Conservation (phyloP, 441 rosid species). For the Adansonia grandidieri region DNA sequence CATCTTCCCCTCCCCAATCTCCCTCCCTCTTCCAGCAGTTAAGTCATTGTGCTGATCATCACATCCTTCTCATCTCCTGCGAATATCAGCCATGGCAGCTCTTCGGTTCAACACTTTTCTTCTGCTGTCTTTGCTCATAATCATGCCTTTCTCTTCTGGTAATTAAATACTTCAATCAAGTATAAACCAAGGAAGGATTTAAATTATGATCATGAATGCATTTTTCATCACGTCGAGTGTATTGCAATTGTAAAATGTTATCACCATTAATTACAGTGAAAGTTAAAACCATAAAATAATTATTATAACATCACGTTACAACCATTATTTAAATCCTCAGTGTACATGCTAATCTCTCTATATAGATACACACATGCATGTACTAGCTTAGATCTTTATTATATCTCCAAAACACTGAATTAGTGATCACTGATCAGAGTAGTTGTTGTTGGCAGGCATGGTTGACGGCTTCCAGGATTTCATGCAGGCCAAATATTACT, state of each 20-base stretch:
- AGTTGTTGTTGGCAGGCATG: conserved; percentile 30
- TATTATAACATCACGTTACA: not conserved
- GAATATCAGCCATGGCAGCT: conserved; percentile 42
- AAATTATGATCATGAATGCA: not conserved
- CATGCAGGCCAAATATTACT: conserved; percentile 28
- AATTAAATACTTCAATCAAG: not conserved
- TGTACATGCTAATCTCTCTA: not conserved
- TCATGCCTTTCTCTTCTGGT: conserved; percentile 48
- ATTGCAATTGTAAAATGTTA: too few species aligned
- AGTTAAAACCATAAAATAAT: too few species aligned
- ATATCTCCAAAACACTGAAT: not conserved
- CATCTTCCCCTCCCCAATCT: not conserved
- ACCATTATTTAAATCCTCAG: not conserved
- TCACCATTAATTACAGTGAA: too few species aligned
- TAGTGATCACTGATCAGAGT: not conserved
- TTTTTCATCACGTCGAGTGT: not conserved
- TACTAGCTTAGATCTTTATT: too few species aligned
- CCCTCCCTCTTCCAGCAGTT: not conserved
- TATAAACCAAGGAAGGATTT: not conserved
- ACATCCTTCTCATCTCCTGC: too few species aligned
- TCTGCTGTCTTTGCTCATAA: conserved; percentile 43
- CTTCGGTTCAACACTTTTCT: conserved; percentile 42
- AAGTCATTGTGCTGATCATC: not conserved
- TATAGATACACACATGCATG: too few species aligned
- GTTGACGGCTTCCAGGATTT: conserved; percentile 33